Evolutionary conservation across 345 rosid species (phyloP).

Genomic region (Rhodamnia argentea): DNA sequence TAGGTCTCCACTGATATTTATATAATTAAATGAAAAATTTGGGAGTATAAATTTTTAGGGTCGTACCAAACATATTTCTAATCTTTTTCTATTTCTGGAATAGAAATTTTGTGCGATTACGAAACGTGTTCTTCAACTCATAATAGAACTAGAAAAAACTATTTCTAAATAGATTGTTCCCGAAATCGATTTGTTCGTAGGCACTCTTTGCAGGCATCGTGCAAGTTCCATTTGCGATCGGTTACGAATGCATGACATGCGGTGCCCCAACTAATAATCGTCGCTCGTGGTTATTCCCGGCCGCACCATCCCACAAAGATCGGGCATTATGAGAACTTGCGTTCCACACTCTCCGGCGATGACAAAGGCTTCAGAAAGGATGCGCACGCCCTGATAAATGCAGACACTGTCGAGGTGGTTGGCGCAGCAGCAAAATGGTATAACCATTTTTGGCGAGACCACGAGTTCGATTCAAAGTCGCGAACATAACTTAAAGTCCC

Average conservation of each 20-base stretch:
- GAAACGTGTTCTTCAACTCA: too few relatives aligned
- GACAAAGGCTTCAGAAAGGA: too few relatives aligned
- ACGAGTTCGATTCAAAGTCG: neutral
- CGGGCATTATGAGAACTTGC: neutral
- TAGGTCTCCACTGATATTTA: too few relatives aligned
- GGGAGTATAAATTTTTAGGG: too few relatives aligned
- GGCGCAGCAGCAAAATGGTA: neutral
- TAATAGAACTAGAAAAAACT: too few relatives aligned
- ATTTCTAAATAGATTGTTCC: too few relatives aligned
- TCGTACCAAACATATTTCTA: too few relatives aligned
- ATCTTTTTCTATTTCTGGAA: too few relatives aligned
- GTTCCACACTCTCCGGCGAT: neutral
- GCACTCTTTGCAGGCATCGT: neutral
- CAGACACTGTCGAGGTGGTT: accelerated
- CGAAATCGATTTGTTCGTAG: neutral
- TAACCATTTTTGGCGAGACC: neutral
- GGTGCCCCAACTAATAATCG: neutral
- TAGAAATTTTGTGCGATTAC: too few relatives aligned
- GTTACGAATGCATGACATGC: neutral
- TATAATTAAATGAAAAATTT: too few relatives aligned
- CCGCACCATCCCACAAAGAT: neutral
- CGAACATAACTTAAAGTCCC: neutral
- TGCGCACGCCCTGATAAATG: neutral
- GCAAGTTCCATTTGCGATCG: accelerated
- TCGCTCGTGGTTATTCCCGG: neutral